Evolutionary conservation across 2,329 filamentous ascomycete species (phyloP).

Genomic region (Sordariomycetes sp.): DNA sequence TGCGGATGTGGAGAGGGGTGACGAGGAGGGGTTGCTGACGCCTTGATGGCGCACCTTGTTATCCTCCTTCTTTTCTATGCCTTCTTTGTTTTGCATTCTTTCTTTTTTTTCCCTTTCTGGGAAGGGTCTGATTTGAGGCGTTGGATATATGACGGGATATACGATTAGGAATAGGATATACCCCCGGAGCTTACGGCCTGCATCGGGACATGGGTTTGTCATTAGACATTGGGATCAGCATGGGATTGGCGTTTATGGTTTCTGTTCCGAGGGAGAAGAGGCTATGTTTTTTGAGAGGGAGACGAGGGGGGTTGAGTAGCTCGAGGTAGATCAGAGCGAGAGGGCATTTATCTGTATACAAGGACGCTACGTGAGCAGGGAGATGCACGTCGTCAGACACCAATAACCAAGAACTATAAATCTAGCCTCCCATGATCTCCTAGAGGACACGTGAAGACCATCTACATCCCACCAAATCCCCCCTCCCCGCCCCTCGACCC

Average conservation of each 20-base stretch:
- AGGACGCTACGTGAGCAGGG: too few relatives aligned
- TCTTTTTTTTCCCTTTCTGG: not conserved
- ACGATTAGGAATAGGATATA: not conserved
- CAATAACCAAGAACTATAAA: not conserved
- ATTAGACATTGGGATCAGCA: not conserved
- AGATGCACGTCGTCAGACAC: not conserved
- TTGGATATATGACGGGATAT: not conserved
- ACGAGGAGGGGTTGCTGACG: not conserved
- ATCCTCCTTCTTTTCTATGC: too few relatives aligned
- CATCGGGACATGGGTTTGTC: not conserved
- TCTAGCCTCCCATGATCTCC: not conserved
- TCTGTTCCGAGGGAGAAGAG: not conserved
- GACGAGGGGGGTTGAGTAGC: not conserved
- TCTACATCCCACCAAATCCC: not conserved
- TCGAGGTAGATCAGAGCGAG: not conserved
- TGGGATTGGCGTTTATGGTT: not conserved
- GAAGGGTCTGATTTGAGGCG: not conserved
- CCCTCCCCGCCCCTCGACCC: not conserved
- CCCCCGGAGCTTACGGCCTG: not conserved
- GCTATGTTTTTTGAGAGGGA: not conserved
- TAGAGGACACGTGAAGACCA: not conserved
- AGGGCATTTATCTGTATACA: too few relatives aligned
- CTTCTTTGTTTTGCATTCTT: too few relatives aligned
- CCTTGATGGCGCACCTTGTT: not conserved
- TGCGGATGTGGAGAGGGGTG: conserved; percentile 10